Conservation (phyloP, 164 flowering plant species). For the Hamamelis virginiana region DNA sequence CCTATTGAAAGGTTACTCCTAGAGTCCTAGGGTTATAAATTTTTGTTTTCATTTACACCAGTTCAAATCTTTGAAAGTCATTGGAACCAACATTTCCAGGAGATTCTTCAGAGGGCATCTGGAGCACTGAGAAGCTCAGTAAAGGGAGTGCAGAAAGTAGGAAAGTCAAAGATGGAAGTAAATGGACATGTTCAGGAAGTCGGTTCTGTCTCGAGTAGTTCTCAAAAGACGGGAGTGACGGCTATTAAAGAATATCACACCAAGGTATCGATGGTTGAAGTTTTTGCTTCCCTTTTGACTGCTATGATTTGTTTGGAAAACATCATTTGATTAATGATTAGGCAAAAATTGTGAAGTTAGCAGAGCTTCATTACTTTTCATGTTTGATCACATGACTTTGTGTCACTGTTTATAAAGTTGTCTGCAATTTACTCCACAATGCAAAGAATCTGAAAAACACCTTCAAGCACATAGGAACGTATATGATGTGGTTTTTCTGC, state of each 20-base stretch:
- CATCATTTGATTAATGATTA: no score
- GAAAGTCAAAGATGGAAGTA: constrained; percentile 23
- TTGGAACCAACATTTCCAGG: constrained; percentile 34
- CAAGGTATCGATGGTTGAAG: constrained; percentile 32
- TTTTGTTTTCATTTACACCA: background rate
- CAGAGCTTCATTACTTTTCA: background rate
- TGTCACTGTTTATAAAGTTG: background rate
- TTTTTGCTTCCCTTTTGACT: constrained; percentile 5
- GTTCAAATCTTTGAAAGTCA: background rate
- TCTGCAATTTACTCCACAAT: background rate
- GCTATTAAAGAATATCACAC: constrained; percentile 29
- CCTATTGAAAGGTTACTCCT: background rate
- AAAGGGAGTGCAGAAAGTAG: constrained; percentile 26
- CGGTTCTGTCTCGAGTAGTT: constrained; percentile 23
- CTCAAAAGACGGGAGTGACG: constrained; percentile 25
- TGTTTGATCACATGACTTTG: background rate
- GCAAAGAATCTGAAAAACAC: background rate
- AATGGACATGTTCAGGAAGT: constrained; percentile 22
- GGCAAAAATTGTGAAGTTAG: no score
- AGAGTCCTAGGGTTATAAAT: background rate
- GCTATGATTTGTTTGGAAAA: background rate
- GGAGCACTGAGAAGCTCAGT: constrained; percentile 32
- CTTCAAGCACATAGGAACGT: background rate
- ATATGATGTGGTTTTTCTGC: no score
- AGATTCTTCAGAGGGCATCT: constrained; percentile 57